Evolutionary conservation across 192 early-diverging fungal genomes (phyloP).

Genomic region (Anaeromyces robustus): DNA sequence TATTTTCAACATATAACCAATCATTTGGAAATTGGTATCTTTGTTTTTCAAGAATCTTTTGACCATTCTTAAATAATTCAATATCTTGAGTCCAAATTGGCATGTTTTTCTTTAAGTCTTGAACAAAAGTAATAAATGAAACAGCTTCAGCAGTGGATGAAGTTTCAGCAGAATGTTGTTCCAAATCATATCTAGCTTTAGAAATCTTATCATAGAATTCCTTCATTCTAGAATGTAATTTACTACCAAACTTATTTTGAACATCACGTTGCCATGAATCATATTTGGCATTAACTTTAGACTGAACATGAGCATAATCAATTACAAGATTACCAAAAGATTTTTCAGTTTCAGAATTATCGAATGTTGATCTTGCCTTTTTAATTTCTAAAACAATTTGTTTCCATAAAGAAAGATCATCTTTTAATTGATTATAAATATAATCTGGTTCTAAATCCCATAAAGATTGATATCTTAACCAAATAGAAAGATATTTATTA

Average conservation of each 20-base stretch:
- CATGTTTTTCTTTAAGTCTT: conserved; percentile 78
- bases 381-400: conserved; percentile 87
- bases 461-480: conserved; percentile 95
- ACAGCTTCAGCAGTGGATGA: conserved; percentile 81
- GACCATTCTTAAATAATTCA: conserved; percentile 73
- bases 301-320: conserved; percentile 96
- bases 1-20: conserved; percentile 88
- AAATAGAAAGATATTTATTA: conserved; percentile 71
- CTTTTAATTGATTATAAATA: conserved; percentile 67
- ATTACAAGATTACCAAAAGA: conserved; percentile 72
- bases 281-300: conserved; percentile 94
- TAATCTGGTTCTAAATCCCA: conserved; percentile 90
- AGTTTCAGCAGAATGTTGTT: conserved; percentile 70
- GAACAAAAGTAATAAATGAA: conserved; percentile 85
- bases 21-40: conserved; percentile 87
- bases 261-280: conserved; percentile 97
- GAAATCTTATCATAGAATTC: conserved; percentile 59
- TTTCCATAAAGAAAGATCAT: conserved; percentile 83
- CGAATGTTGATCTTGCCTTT: conserved; percentile 84
- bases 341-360: conserved; percentile 82
- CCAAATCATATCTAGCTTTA: conserved; percentile 66
- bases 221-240: conserved; percentile 65
- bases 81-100: conserved; percentile 65
- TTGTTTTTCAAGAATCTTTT: conserved; percentile 85
- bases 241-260: conserved; percentile 72